Percentiles rank a stretch among this genome's conserved stretches.
Conservation (phyloP, 2,329 filamentous ascomycete species). For the Albifimbria verrucaria region DNA sequence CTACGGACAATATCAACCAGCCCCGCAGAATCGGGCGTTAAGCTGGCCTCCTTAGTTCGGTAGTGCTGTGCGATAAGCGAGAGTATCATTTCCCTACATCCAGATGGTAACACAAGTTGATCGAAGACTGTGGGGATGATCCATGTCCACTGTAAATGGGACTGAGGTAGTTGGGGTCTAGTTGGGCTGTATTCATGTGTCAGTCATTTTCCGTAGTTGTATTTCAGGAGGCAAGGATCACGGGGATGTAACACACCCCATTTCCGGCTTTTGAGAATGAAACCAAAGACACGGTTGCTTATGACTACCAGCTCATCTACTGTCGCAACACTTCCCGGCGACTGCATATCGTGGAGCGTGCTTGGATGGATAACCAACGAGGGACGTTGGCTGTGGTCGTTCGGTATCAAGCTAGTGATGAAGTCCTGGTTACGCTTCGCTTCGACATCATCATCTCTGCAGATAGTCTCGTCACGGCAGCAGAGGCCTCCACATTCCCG, state of each 20-base stretch:
- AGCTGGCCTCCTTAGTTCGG: slow-evolving; percentile 17
- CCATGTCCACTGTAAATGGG: too few relatives aligned
- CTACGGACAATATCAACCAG: slow-evolving; percentile 26
- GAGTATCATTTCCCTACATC: slow-evolving; percentile 23
- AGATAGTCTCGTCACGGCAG: not conserved
- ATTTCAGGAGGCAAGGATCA: too few relatives aligned
- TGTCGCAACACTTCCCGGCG: not conserved
- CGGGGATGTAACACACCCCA: slow-evolving; percentile 29
- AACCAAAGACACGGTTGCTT: slow-evolving; percentile 27
- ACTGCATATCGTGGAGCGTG: not conserved
- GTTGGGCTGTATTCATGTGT: not conserved
- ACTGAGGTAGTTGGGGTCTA: too few relatives aligned
- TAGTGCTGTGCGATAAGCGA: slow-evolving; percentile 29
- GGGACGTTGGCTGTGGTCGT: not conserved
- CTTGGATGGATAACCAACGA: slow-evolving; percentile 3
- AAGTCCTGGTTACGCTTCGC: slow-evolving; percentile 6
- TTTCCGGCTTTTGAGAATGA: slow-evolving; percentile 26
- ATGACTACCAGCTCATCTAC: slow-evolving; percentile 27
- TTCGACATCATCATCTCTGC: slow-evolving; percentile 8
- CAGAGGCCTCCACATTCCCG: not conserved
- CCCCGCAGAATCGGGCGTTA: slow-evolving; percentile 7
- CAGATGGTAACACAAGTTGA: slow-evolving; percentile 17
- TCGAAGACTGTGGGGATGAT: slow-evolving; percentile 24
- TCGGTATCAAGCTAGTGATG: slow-evolving; percentile 4
- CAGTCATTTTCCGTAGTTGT: too few relatives aligned